These are phyloP conservation scores for Phytophthora ohioensis DNA, from an alignment of 352 stramenopile genomes.

Conservation along the genomic window DNA sequence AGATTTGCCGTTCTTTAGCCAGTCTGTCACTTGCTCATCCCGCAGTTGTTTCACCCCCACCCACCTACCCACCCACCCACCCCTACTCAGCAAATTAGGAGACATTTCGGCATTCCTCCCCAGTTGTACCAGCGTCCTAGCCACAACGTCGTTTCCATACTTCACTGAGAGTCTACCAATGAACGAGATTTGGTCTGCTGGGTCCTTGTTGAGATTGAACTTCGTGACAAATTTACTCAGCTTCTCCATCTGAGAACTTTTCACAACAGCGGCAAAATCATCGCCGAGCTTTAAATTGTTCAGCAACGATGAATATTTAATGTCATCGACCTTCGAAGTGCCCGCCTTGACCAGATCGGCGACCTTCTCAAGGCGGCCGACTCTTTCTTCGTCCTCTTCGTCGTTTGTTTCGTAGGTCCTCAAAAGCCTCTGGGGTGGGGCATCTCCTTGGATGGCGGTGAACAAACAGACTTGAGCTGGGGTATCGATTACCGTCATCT, in stretches of 20 bases:
- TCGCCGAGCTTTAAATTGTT: not conserved
- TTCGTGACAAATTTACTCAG: not conserved
- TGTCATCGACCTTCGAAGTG: not conserved
- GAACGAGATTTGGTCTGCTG: not conserved
- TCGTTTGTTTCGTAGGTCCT: too few relatives aligned
- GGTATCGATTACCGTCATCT: too few relatives aligned
- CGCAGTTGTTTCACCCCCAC: not conserved
- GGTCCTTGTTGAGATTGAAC: not conserved
- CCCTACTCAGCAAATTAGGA: not conserved
- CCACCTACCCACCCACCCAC: too few relatives aligned
- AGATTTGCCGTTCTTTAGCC: not conserved
- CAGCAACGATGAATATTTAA: not conserved
- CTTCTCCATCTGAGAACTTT: conserved; percentile 11
- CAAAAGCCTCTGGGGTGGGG: too few relatives aligned
- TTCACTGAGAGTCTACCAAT: not conserved
- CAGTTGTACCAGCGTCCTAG: not conserved
- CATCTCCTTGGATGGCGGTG: too few relatives aligned
- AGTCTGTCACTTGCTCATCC: not conserved
- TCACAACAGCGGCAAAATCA: not conserved
- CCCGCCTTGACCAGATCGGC: too few relatives aligned
- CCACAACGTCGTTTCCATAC: conserved; percentile 5
- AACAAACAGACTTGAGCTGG: too few relatives aligned
- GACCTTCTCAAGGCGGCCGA: too few relatives aligned
- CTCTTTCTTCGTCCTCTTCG: too few relatives aligned
- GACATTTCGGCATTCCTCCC: not conserved